phyloP scores from a whole-genome alignment of 176 grass and related monocot genomes.

The Areca catechu region DNA sequence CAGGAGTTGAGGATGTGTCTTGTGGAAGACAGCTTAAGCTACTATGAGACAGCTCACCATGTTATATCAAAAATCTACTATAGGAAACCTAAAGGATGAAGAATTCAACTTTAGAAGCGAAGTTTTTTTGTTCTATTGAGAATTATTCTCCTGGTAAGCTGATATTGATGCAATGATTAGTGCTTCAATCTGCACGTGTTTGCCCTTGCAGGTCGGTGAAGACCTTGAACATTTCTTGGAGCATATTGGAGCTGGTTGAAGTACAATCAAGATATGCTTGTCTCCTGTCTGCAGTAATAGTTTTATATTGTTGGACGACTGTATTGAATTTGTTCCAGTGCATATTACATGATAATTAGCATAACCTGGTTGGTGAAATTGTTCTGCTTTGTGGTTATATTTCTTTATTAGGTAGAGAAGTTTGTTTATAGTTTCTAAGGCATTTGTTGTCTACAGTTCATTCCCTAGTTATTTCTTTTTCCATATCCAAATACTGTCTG shows the following conservation, averaged over 20 bases:
- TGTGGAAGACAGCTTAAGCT: slow-evolving; percentile 27
- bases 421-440: slow-evolving; percentile 16
- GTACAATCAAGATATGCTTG: slow-evolving; percentile 32
- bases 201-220: slow-evolving; percentile 54
- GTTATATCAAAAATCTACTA: slow-evolving; percentile 44
- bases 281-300: slow-evolving; percentile 27
- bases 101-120: slow-evolving; percentile 23
- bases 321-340: slow-evolving; percentile 27
- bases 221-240: slow-evolving; percentile 43
- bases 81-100: slow-evolving; percentile 19
- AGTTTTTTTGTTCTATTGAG: slow-evolving; percentile 21
- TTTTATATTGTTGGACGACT: slow-evolving; percentile 29
- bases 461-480: slow-evolving; percentile 8
- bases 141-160: slow-evolving; percentile 32
- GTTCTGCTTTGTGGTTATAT: slow-evolving; percentile 18
- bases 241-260: slow-evolving; percentile 23
- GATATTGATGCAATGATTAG: slow-evolving; percentile 26
- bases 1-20: slow-evolving; percentile 44
- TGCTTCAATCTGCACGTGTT: slow-evolving; percentile 47
- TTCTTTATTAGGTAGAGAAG: slow-evolving; percentile 16
- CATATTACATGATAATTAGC: slow-evolving; percentile 16
- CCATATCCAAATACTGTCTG: neutral
- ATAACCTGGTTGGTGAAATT: slow-evolving; percentile 32
- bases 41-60: slow-evolving; percentile 14
- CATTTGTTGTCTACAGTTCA: slow-evolving; percentile 1